A percentile compares a stretch with the other conserved stretches of the same genome.
Conservation (phyloP, 2,329 filamentous ascomycete genomes). For the Stachybotrys chartarum region DNA sequence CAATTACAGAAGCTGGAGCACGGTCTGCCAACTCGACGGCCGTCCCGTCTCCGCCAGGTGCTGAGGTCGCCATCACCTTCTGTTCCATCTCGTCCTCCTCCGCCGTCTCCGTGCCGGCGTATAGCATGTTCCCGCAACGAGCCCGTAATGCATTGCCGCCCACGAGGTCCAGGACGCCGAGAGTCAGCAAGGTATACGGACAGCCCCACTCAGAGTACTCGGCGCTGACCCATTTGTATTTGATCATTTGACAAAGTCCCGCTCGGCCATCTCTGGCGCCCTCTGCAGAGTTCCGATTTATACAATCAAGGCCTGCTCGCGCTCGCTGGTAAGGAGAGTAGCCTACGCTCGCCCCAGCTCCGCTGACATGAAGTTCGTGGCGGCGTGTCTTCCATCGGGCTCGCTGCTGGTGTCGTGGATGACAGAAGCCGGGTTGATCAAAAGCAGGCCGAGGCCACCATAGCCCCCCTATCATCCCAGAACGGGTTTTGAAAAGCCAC, state of each 20-base stretch:
- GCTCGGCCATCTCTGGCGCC: constrained; percentile 3
- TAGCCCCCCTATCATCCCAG: constrained; percentile 28
- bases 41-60: too few relatives aligned
- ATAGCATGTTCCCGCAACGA: constrained; percentile 12
- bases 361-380: constrained; percentile 34
- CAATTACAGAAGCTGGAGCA: too few relatives aligned
- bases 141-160: constrained; percentile 24
- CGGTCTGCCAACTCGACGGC: too few relatives aligned
- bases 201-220: constrained; percentile 29
- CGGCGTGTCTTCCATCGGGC: constrained; percentile 17
- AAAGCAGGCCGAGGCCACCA: constrained; percentile 37
- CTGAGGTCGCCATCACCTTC: too few relatives aligned
- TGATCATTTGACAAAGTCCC: constrained; percentile 23
- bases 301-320: constrained; percentile 13
- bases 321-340: constrained; percentile 9
- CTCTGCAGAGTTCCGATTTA: constrained; percentile 15
- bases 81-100: too few relatives aligned
- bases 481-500: constrained; percentile 31
- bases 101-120: constrained; percentile 15
- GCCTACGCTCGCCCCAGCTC: constrained; percentile 25
- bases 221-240: constrained; percentile 30
- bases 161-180: constrained; percentile 27
- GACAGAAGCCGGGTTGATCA: constrained; percentile 36
- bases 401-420: constrained; percentile 33
- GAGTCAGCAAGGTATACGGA: constrained; percentile 27